Percentiles rank a stretch among this genome's conserved stretches.
Conservation (phyloP, 2,329 filamentous ascomycete species). For the Monosporascus sp. region DNA sequence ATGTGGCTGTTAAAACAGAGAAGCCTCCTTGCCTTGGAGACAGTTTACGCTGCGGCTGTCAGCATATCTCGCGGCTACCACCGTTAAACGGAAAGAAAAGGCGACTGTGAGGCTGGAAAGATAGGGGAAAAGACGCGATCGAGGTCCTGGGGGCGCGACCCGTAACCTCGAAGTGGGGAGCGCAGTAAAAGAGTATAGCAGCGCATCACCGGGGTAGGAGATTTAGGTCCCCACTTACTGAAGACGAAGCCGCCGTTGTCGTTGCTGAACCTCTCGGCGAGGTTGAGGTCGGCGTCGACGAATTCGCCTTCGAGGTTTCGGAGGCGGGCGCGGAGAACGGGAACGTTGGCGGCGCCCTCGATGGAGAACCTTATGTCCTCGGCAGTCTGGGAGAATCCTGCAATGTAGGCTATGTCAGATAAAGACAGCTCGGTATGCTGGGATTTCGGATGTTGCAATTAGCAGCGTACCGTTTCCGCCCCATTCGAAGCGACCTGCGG, state of each 20-base stretch:
- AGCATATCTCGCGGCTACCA: no score
- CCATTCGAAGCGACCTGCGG: slow-evolving; percentile 13
- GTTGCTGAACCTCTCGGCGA: slow-evolving; percentile 51
- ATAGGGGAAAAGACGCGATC: no score
- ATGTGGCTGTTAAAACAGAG: no score
- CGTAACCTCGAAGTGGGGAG: no score
- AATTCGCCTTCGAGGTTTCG: slow-evolving; percentile 36
- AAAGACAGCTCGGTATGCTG: background rate
- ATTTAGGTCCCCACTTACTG: slow-evolving; percentile 3
- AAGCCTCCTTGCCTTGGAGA: no score
- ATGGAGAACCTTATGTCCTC: slow-evolving; percentile 41
- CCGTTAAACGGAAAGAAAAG: no score
- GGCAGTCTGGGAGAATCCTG: slow-evolving; percentile 42
- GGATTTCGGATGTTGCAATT: background rate
- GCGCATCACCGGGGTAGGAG: no score
- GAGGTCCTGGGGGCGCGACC: no score
- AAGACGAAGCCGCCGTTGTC: slow-evolving; percentile 41
- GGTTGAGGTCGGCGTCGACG: slow-evolving; percentile 44
- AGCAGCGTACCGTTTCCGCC: slow-evolving; percentile 9
- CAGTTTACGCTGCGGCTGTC: no score
- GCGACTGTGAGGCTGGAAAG: no score
- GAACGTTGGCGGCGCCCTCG: slow-evolving; percentile 45
- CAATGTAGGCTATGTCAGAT: background rate
- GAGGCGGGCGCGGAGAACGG: slow-evolving; percentile 49
- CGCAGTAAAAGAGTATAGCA: no score